A percentile compares a stretch with the other conserved stretches of the same genome.
phyloP scores from a whole-genome alignment of 495 filamentous ascomycete species.

The Rhypophila decipiens region DNA sequence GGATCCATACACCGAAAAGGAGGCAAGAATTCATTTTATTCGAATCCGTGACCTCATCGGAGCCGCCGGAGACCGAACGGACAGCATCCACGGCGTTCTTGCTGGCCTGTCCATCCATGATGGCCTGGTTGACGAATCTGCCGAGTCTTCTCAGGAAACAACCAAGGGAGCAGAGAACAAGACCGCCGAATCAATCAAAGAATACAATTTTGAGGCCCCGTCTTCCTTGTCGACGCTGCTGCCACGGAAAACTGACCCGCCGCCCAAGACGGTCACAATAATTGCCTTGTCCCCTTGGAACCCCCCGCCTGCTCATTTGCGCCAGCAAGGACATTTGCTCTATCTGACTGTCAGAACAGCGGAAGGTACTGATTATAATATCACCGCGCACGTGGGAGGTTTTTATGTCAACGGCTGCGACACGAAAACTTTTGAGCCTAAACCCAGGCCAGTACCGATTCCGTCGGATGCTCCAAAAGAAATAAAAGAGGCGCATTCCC shows the following conservation, averaged over 20 bases:
- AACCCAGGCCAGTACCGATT: constrained; percentile 60
- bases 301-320: constrained; percentile 83
- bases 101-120: constrained; percentile 89
- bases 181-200: constrained; percentile 44
- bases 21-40: constrained; percentile 89
- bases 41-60: constrained; percentile 88
- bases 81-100: constrained; percentile 78
- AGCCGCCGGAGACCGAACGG: constrained; percentile 79
- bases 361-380: constrained; percentile 88
- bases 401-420: constrained; percentile 95
- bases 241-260: constrained; percentile 53
- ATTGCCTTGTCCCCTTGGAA: constrained; percentile 92
- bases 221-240: constrained; percentile 65
- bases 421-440: constrained; percentile 87
- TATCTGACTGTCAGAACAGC: constrained; percentile 84
- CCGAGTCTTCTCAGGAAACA: constrained; percentile 56
- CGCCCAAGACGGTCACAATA: constrained; percentile 83
- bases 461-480: constrained; percentile 70
- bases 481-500: constrained; percentile 68
- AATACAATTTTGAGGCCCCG: constrained; percentile 69
- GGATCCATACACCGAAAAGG: constrained; percentile 98
- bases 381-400: constrained; percentile 86
- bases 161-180: constrained; percentile 53
- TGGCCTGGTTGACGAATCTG: constrained; percentile 42
- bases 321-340: constrained; percentile 87